Evolutionary conservation across 306 rosid species (phyloP).

Genomic region (Cicer arietinum): DNA sequence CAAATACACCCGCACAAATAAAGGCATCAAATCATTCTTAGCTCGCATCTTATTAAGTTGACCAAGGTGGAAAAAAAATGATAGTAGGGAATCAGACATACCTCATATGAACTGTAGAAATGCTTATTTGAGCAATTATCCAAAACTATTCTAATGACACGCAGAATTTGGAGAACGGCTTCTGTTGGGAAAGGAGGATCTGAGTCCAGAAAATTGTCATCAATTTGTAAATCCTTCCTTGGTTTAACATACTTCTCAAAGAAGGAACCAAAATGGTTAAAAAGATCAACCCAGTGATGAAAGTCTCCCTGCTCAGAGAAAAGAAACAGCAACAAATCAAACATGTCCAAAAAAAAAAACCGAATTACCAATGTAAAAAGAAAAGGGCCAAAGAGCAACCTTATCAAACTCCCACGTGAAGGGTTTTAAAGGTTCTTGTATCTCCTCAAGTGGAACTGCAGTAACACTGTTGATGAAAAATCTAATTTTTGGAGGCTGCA

Average conservation of each 20-base stretch:
- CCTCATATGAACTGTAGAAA: constrained; percentile 96
- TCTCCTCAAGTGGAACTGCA: constrained; percentile 83
- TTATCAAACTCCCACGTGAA: constrained; percentile 95
- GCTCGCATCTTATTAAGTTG: constrained; percentile 17
- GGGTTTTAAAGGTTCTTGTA: constrained; percentile 82
- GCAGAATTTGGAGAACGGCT: constrained; percentile 91
- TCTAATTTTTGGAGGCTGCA: constrained; percentile 92
- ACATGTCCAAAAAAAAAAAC: constrained; percentile 33
- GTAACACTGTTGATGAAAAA: constrained; percentile 77
- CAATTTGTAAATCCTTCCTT: constrained; percentile 92
- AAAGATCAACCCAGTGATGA: constrained; percentile 99
- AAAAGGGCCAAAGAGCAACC: constrained; percentile 59
- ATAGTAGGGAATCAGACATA: constrained; percentile 39
- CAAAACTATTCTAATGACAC: constrained; percentile 84
- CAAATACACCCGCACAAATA: neutral
- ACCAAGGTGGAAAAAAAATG: neutral
- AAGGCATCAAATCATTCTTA: constrained; percentile 22
- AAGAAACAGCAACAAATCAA: constrained; percentile 46
- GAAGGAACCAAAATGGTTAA: constrained; percentile 93
- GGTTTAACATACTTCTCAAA: constrained; percentile 91
- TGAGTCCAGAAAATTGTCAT: constrained; percentile 69
- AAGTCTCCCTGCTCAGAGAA: constrained; percentile 85
- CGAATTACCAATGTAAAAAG: constrained; percentile 3
- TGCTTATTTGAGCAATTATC: constrained; percentile 97
- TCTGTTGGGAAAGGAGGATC: constrained; percentile 95